phyloP scores from a whole-genome alignment of 2,329 filamentous ascomycete genomes.

The Beauveria rudraprayagi region DNA sequence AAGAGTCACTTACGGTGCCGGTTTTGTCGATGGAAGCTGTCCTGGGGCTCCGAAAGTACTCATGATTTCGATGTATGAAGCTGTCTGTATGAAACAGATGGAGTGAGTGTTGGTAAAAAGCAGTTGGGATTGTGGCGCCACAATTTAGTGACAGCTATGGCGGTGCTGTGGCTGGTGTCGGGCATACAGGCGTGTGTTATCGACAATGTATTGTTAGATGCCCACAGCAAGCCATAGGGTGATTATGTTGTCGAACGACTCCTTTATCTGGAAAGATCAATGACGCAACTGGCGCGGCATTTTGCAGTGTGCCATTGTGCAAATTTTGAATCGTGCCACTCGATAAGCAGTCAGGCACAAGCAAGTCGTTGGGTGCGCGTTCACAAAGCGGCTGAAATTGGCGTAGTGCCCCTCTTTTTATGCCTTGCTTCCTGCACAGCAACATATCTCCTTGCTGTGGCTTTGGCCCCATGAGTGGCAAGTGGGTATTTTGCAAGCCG shows the following conservation, averaged over 20 bases:
- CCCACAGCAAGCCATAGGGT: background rate
- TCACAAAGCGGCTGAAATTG: background rate
- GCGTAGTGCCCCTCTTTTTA: constrained; percentile 5
- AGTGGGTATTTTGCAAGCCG: constrained; percentile 1
- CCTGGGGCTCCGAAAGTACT: constrained; percentile 65
- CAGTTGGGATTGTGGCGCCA: constrained; percentile 4
- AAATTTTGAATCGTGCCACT: background rate
- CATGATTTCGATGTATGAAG: constrained; percentile 28
- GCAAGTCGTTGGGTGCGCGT: background rate
- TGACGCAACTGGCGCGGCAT: background rate
- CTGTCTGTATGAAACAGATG: background rate
- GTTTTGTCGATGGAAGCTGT: constrained; percentile 56
- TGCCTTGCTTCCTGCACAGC: background rate
- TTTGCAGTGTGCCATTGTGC: background rate
- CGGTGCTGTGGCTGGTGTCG: background rate
- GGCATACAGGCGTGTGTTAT: background rate
- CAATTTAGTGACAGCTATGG: background rate
- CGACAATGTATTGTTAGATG: too few relatives aligned
- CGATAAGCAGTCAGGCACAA: background rate
- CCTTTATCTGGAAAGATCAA: too few relatives aligned
- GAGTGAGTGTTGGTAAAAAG: background rate
- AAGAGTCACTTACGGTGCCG: constrained; percentile 49
- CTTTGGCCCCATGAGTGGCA: constrained; percentile 4
- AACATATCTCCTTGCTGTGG: background rate
- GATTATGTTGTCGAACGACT: too few relatives aligned